Evolutionary conservation across 179 eudicot species (phyloP).

Genomic region (Beta macrorhiza): DNA sequence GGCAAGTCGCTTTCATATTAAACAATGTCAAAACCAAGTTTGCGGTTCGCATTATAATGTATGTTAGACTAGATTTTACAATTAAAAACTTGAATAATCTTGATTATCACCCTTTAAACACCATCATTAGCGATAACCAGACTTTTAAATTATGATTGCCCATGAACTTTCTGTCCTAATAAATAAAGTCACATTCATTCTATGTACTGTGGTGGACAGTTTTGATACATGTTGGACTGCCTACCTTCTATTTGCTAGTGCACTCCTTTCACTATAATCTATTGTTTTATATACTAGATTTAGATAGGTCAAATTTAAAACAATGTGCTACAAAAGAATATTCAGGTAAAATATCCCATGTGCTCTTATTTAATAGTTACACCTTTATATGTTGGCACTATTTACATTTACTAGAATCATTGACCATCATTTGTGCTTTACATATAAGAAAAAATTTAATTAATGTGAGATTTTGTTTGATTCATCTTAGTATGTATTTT

Average conservation of each 20-base stretch:
- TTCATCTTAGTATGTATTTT: no score
- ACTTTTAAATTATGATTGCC: conserved; percentile 22
- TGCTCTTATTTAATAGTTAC: no score
- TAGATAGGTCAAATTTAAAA: neutral
- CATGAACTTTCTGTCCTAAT: conserved; percentile 17
- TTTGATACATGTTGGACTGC: conserved; percentile 15
- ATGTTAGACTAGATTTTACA: conserved; percentile 13
- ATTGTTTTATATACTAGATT: no score
- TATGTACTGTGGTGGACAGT: neutral
- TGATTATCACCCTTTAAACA: conserved; percentile 21
- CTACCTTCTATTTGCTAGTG: neutral
- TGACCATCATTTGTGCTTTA: no score
- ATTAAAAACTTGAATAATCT: conserved; percentile 2
- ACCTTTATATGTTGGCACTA: no score
- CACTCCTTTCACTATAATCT: neutral
- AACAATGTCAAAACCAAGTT: conserved; percentile 6
- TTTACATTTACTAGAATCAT: no score
- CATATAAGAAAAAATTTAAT: no score
- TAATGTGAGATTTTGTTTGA: no score
- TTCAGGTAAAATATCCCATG: no score
- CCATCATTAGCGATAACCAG: conserved; percentile 20
- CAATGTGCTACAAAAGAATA: neutral
- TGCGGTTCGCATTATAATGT: neutral
- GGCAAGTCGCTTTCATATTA: conserved; percentile 14
- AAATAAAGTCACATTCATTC: conserved; percentile 13